Conservation (phyloP, 345 rosid species). For the Boechera retrofracta region DNA sequence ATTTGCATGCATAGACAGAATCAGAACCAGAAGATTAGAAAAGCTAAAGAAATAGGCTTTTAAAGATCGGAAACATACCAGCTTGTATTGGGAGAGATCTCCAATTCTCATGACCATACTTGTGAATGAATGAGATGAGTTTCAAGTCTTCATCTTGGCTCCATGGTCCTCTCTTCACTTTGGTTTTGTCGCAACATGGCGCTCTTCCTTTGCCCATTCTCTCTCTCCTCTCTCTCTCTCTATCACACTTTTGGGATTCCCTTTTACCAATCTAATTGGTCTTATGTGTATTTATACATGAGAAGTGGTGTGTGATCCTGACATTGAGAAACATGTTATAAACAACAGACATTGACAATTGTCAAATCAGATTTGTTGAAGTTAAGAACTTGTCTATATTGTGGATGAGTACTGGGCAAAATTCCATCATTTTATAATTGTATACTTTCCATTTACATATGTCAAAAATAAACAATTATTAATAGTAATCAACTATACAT, state of each 20-base stretch:
- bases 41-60: slow-evolving; percentile 3
- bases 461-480: background rate
- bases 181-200: slow-evolving; percentile 66
- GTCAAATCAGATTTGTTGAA: slow-evolving; percentile 38
- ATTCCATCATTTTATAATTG: slow-evolving; percentile 1
- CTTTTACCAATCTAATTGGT: slow-evolving; percentile 36
- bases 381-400: slow-evolving; percentile 29
- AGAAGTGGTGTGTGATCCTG: slow-evolving; percentile 26
- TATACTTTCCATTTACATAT: background rate
- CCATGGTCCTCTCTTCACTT: slow-evolving; percentile 75
- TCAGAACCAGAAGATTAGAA: slow-evolving; percentile 18
- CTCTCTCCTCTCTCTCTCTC: slow-evolving; percentile 16
- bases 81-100: slow-evolving; percentile 69
- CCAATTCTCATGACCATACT: slow-evolving; percentile 67
- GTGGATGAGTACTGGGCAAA: slow-evolving; percentile 28
- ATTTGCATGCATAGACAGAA: slow-evolving; percentile 29
- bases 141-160: slow-evolving; percentile 63
- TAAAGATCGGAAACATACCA: slow-evolving; percentile 44
- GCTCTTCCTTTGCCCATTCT: slow-evolving; percentile 53
- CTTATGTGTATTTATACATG: slow-evolving; percentile 37
- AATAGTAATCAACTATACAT: background rate
- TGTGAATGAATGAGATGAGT: slow-evolving; percentile 55
- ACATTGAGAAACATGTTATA: slow-evolving; percentile 28
- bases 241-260: slow-evolving; percentile 27
- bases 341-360: slow-evolving; percentile 22